Evolutionary conservation across 2,329 filamentous ascomycete species (phyloP).

Genomic region (Penicillium sp.): DNA sequence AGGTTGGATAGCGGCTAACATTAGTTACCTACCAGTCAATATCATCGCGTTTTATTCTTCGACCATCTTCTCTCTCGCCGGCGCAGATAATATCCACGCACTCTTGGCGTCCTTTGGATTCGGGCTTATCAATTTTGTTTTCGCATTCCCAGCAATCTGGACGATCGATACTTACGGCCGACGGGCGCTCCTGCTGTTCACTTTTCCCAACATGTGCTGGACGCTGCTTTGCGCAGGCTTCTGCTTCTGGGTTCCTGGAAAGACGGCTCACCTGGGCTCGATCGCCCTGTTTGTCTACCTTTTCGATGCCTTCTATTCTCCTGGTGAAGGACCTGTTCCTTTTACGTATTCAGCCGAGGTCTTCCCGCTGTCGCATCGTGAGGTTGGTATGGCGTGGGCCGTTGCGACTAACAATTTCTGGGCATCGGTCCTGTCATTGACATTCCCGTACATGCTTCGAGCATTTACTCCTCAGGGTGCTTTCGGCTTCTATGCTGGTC

Average conservation of each 20-base stretch:
- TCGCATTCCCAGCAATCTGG: slow-evolving; percentile 31
- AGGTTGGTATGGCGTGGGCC: slow-evolving; percentile 46
- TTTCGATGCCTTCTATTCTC: slow-evolving; percentile 72
- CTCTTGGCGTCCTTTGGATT: slow-evolving; percentile 31
- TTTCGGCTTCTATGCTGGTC: slow-evolving; percentile 59
- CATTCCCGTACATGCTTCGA: slow-evolving; percentile 47
- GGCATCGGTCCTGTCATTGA: slow-evolving; percentile 47
- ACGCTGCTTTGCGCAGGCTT: slow-evolving; percentile 27
- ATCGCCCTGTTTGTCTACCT: slow-evolving; percentile 51
- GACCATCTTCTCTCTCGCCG: slow-evolving; percentile 22
- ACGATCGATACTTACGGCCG: slow-evolving; percentile 33
- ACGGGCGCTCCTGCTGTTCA: slow-evolving; percentile 30
- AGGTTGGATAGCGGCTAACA: slow-evolving; percentile 3
- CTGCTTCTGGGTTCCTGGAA: slow-evolving; percentile 26
- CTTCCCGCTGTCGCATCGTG: slow-evolving; percentile 51
- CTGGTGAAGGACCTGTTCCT: slow-evolving; percentile 34
- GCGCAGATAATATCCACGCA: slow-evolving; percentile 20
- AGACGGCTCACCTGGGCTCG: slow-evolving; percentile 18
- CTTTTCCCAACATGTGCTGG: slow-evolving; percentile 31
- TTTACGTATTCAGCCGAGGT: slow-evolving; percentile 30
- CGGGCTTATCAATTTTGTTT: slow-evolving; percentile 33
- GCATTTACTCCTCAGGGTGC: slow-evolving; percentile 52
- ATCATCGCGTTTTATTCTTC: slow-evolving; percentile 36
- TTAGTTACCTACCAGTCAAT: slow-evolving; percentile 26
- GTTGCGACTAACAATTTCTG: slow-evolving; percentile 44